Evolutionary conservation across 2,329 filamentous ascomycete genomes (phyloP), one percentile per base, ranked within the genome.

Genomic region (Nemania sp.): DNA sequence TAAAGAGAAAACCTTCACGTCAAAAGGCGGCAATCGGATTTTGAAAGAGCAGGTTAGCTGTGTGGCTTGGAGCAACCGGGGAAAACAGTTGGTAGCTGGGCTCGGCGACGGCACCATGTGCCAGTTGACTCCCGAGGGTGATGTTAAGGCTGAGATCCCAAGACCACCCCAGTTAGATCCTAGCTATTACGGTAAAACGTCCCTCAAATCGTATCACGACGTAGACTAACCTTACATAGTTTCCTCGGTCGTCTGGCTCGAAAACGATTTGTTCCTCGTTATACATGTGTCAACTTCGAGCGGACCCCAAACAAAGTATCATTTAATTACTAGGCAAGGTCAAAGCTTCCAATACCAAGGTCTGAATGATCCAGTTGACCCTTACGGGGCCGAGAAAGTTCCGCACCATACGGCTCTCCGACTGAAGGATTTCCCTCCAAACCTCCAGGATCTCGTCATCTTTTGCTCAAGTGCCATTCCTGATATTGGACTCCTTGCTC

Each of bases 81-180:
- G 96, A 54, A 99, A 97, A 79, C 95, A 98, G 78, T 84, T 99
- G 51, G 90, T 97, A 52, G 94, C 93, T 72, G 96, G 97, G 18
- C 84, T 96, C 73, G 89, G 86, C 6, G 89, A 98, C 80, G 96
- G 96, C 66, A 90, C 89, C 13, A 90, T 92, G 60, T 87, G 88
- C 64, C 94, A 98, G 79, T 91, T 98, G 87, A 93, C 92, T 7
- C 93, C 92, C 0, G 88, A 93, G 73, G 95, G 95, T 54, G 87
- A 87, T 47, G 85, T 88, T 29, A 96, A 95, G 80, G 94, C 87
- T 41, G 86, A 90, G 60, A 92, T 99, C 54, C 93, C 94, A 26
- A 88, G 89, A 66, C 93, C 95, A 2, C 89, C 93, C 5, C 86
- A 86, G 65, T 75, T 96, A 7, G 85, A 85, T 69, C 83, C 78